These are phyloP conservation scores for Histomonas meleagridis DNA, from an alignment of 208 protist species.

Conservation along the genomic window DNA sequence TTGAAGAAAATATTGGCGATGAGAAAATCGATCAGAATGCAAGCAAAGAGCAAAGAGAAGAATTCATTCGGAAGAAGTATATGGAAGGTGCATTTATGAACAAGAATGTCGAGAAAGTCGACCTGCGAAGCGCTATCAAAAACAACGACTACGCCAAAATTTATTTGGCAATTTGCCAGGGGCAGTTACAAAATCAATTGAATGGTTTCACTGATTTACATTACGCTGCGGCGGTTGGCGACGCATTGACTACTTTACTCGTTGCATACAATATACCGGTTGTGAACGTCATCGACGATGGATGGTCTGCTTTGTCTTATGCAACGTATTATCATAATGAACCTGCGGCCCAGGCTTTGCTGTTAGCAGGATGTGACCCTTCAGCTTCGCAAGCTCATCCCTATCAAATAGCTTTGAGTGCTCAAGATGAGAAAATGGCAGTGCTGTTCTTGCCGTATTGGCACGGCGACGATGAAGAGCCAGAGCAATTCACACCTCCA, in stretches of 20 bases:
- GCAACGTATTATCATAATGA: neutral
- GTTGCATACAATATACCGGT: neutral
- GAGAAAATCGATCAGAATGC: neutral
- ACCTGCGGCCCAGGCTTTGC: neutral
- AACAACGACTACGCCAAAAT: neutral
- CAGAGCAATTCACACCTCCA: too few relatives aligned
- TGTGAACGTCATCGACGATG: neutral
- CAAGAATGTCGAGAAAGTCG: neutral
- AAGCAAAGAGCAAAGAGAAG: neutral
- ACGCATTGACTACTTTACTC: neutral
- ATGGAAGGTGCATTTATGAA: neutral
- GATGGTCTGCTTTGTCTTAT: slow-evolving; percentile 15
- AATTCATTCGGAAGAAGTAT: slow-evolving; percentile 38
- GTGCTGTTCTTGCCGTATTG: neutral
- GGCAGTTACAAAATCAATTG: too few relatives aligned
- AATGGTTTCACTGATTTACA: neutral
- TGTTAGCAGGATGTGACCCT: neutral
- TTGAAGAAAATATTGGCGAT: neutral
- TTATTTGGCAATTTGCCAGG: neutral
- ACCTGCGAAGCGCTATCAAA: neutral
- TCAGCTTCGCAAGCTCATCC: neutral
- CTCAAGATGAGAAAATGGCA: neutral
- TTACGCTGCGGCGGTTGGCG: neutral
- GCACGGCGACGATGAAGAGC: too few relatives aligned
- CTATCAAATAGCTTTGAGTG: neutral